Conservation (phyloP, 1,284 basidiomycete genomes). For the Termitomyces sp. region DNA sequence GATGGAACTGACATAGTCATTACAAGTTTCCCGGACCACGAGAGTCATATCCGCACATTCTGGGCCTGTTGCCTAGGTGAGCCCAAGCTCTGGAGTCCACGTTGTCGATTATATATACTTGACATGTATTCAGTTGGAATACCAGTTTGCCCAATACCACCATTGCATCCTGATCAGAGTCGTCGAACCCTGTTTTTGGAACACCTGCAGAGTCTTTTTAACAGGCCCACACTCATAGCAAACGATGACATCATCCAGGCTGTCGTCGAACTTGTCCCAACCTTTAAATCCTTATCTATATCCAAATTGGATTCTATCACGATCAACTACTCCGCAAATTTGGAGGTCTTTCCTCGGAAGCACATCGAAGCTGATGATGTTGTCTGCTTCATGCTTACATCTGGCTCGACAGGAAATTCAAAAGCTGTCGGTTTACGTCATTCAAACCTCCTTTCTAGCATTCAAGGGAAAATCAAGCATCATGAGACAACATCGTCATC, state of each 20-base stretch:
- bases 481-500: slow-evolving; percentile 17
- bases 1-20: slow-evolving; percentile 18
- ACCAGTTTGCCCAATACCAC: slow-evolving; percentile 20
- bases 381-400: slow-evolving; percentile 20
- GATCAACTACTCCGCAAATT: not conserved
- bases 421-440: slow-evolving; percentile 18
- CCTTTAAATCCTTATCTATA: slow-evolving; percentile 12
- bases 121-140: slow-evolving; percentile 17
- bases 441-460: slow-evolving; percentile 18
- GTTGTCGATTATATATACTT: too few species aligned
- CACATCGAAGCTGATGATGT: slow-evolving; percentile 14
- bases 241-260: slow-evolving; percentile 13
- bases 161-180: slow-evolving; percentile 18
- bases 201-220: slow-evolving; percentile 18
- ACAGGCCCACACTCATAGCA: slow-evolving; percentile 17
- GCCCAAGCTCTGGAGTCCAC: not conserved
- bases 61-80: slow-evolving; percentile 20
- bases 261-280: slow-evolving; percentile 15
- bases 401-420: slow-evolving; percentile 21
- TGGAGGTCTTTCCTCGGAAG: slow-evolving; percentile 15
- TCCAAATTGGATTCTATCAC: slow-evolving; percentile 10
- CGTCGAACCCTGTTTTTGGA: slow-evolving; percentile 15
- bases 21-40: slow-evolving; percentile 18
- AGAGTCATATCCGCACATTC: slow-evolving; percentile 16
- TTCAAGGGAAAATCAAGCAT: slow-evolving; percentile 17